These are phyloP conservation scores for Kappamyces sp. DNA, from an alignment of 192 early-diverging fungal species.

Conservation along the genomic window DNA sequence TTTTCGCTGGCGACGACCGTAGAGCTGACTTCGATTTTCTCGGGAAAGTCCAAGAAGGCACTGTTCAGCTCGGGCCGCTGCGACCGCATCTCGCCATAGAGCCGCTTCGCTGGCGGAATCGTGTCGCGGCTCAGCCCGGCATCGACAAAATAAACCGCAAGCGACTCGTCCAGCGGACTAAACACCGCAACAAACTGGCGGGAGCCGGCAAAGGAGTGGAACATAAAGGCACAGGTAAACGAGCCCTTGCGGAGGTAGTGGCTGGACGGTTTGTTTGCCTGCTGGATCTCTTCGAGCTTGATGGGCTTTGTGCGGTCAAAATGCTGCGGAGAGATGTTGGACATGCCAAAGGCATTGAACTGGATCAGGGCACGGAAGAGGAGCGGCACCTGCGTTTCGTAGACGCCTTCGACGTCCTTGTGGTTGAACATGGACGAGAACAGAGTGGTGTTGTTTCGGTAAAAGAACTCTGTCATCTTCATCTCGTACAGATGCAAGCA, in stretches of 20 bases:
- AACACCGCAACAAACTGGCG: conserved; percentile 68
- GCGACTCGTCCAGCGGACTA: conserved; percentile 45
- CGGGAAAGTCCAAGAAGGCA: conserved; percentile 45
- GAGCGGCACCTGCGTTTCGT: conserved; percentile 84
- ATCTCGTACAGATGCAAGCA: conserved; percentile 72
- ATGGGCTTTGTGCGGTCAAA: conserved; percentile 14
- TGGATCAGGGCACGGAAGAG: conserved; percentile 75
- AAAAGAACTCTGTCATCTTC: conserved; percentile 74
- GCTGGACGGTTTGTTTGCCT: conserved; percentile 20
- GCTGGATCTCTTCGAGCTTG: conserved; percentile 33
- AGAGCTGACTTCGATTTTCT: conserved; percentile 44
- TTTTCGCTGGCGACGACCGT: conserved; percentile 42
- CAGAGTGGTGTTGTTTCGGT: conserved; percentile 62
- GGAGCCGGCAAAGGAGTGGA: conserved; percentile 53
- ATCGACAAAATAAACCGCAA: conserved; percentile 75
- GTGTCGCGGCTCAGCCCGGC: conserved; percentile 50
- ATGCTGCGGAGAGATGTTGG: background rate
- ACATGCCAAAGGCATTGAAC: conserved; percentile 55
- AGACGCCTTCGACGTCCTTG: conserved; percentile 85
- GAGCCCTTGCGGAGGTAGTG: conserved; percentile 31
- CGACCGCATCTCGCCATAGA: conserved; percentile 46
- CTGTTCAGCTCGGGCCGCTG: conserved; percentile 22
- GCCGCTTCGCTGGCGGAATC: conserved; percentile 63
- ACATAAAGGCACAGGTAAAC: conserved; percentile 71
- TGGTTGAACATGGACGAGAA: conserved; percentile 79